Evolutionary conservation across 345 rosid species (phyloP).

Genomic region (Isatis tinctoria): DNA sequence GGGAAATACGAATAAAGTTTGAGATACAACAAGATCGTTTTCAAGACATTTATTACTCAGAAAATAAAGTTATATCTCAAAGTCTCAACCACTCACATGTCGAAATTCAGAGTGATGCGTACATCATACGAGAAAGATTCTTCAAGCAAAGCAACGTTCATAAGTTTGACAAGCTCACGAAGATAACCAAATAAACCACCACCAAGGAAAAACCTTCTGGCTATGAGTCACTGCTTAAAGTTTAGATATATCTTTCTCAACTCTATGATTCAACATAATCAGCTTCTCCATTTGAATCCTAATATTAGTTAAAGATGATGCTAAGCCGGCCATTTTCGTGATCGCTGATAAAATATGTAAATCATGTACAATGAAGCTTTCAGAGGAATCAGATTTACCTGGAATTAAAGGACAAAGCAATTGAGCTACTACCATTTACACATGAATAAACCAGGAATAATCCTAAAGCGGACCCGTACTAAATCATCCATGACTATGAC

Average conservation of each 20-base stretch:
- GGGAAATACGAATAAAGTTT: too few relatives aligned
- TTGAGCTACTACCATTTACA: constrained; percentile 27
- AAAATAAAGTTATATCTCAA: background rate
- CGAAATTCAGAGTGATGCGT: constrained; percentile 6
- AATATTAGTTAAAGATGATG: background rate
- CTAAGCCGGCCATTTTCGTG: background rate
- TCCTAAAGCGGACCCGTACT: background rate
- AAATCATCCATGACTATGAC: constrained; percentile 15
- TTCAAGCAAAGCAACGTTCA: constrained; percentile 3
- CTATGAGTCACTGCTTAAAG: background rate
- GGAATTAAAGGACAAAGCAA: background rate
- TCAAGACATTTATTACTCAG: background rate
- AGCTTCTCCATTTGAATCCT: background rate
- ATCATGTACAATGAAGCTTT: constrained; percentile 7
- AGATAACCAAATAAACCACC: constrained; percentile 12
- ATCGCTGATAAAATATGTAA: background rate
- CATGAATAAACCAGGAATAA: too few relatives aligned
- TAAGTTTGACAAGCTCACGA: background rate
- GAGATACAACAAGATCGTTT: background rate
- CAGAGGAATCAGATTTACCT: background rate
- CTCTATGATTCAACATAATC: background rate
- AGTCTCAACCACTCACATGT: constrained; percentile 13
- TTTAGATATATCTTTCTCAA: too few relatives aligned
- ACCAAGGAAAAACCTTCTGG: background rate
- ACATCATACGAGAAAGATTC: constrained; percentile 13